A percentile compares a stretch with the other conserved stretches of the same genome.
Conservation (phyloP, 495 filamentous ascomycete species). For the Lophium mytilinum region DNA sequence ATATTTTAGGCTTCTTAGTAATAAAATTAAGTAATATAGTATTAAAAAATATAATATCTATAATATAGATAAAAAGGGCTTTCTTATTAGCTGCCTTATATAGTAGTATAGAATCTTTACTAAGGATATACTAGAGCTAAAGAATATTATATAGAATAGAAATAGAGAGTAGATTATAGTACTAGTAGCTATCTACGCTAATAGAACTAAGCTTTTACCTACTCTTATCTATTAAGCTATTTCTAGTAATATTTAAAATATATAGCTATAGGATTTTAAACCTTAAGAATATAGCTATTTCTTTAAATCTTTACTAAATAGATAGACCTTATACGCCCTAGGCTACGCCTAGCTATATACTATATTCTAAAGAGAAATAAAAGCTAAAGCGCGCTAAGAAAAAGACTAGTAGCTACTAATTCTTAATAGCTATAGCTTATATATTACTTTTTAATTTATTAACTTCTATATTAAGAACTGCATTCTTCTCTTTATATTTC, state of each 20-base stretch:
- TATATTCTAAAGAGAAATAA: not conserved
- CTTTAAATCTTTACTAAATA: not conserved
- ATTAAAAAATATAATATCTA: too few relatives aligned
- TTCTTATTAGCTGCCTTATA: not conserved
- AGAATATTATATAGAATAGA: not conserved
- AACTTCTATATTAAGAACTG: constrained; percentile 11
- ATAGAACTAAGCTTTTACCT: not conserved
- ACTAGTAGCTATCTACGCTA: not conserved
- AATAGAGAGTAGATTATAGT: constrained; percentile 1
- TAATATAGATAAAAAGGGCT: too few relatives aligned
- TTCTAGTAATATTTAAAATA: not conserved
- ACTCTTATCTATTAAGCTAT: not conserved
- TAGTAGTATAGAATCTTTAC: not conserved
- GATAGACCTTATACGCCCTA: not conserved
- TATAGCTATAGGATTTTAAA: not conserved
- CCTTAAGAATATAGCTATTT: not conserved
- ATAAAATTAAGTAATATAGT: too few relatives aligned
- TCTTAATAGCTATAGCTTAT: constrained; percentile 6
- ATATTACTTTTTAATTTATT: constrained; percentile 8
- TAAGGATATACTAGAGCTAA: not conserved
- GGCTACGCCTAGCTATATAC: not conserved
- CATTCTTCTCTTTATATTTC: constrained; percentile 15
- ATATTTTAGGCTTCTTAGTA: constrained; percentile 16
- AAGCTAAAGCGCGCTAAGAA: not conserved
- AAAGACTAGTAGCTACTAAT: constrained; percentile 1